Conservation (phyloP, 148 eudicot genomes). For the Amaranthus cruentus region DNA sequence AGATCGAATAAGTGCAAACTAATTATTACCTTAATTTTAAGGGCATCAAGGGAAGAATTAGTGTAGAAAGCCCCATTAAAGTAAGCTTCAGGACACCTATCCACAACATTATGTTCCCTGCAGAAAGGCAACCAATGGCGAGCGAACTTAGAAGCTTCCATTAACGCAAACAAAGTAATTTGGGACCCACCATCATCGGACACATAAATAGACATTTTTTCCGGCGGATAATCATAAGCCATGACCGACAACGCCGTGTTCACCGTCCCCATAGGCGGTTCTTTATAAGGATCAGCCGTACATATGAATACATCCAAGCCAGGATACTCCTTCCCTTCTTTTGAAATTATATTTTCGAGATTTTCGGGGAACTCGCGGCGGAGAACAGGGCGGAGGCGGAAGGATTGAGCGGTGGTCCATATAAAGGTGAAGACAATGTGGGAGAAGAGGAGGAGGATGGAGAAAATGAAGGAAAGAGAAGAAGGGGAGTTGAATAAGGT, state of each 20-base stretch:
- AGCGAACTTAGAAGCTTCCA: slow-evolving; percentile 72
- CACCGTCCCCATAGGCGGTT: slow-evolving; percentile 69
- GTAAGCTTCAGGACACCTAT: slow-evolving; percentile 59
- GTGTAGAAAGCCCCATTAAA: slow-evolving; percentile 20
- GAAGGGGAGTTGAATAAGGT: slow-evolving; percentile 28
- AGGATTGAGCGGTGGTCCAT: slow-evolving; percentile 55
- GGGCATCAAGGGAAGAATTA: slow-evolving; percentile 17
- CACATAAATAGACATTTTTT: slow-evolving; percentile 72
- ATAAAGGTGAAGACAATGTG: slow-evolving; percentile 48
- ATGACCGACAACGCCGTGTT: slow-evolving; percentile 80
- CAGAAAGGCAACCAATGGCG: slow-evolving; percentile 69
- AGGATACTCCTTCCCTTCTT: slow-evolving; percentile 30
- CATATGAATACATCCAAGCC: slow-evolving; percentile 68
- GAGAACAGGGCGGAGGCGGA: slow-evolving; percentile 45
- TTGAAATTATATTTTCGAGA: slow-evolving; percentile 18
- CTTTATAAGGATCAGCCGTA: slow-evolving; percentile 82
- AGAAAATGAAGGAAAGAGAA: slow-evolving; percentile 7
- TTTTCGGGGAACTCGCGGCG: slow-evolving; percentile 46
- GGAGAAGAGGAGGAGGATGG: slow-evolving; percentile 40
- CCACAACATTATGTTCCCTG: slow-evolving; percentile 36
- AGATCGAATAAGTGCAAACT: background rate
- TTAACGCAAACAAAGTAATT: slow-evolving; percentile 61
- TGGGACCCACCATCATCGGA: slow-evolving; percentile 88
- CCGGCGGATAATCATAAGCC: slow-evolving; percentile 73
- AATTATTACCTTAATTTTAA: slow-evolving; percentile 51